These are phyloP conservation scores for Fusarium foetens DNA, from an alignment of 2,329 filamentous ascomycete species.

Conservation along the genomic window DNA sequence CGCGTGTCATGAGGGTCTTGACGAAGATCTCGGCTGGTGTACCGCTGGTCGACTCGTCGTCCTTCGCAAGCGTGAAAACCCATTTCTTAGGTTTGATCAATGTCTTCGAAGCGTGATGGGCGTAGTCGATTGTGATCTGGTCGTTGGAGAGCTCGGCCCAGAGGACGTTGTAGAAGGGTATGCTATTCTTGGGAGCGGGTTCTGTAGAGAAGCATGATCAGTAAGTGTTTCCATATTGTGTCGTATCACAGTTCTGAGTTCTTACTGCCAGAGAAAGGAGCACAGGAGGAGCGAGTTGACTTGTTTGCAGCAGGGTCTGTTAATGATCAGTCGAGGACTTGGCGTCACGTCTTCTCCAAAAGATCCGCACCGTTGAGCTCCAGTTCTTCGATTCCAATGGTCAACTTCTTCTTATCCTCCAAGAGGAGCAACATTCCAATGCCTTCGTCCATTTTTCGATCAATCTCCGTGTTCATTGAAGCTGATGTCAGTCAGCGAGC, in stretches of 20 bases:
- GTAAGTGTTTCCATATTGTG: background rate
- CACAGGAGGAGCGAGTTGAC: constrained; percentile 38
- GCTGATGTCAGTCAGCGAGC: background rate
- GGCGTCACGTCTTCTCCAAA: constrained; percentile 3
- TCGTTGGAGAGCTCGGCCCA: constrained; percentile 75
- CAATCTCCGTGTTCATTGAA: constrained; percentile 17
- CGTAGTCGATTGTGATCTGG: constrained; percentile 78
- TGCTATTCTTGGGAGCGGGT: constrained; percentile 49
- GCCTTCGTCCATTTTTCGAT: constrained; percentile 35
- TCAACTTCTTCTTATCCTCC: constrained; percentile 47
- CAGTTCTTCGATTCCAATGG: constrained; percentile 46
- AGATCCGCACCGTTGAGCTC: constrained; percentile 49
- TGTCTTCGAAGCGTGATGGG: constrained; percentile 67
- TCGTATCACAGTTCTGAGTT: background rate
- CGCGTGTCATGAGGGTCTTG: constrained; percentile 69
- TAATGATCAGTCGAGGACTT: constrained; percentile 27
- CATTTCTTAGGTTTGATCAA: constrained; percentile 70
- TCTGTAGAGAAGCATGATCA: constrained; percentile 32
- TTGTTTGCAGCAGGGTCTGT: constrained; percentile 39
- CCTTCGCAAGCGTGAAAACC: constrained; percentile 57
- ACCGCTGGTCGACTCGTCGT: constrained; percentile 36
- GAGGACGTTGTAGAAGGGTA: constrained; percentile 85
- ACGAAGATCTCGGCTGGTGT: constrained; percentile 69
- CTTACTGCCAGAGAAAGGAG: constrained; percentile 35
- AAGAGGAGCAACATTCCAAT: constrained; percentile 46